These are phyloP conservation scores for Sanchytrium tribonematis DNA, from an alignment of 371 early-diverging fungal genomes.

Conservation along the genomic window DNA sequence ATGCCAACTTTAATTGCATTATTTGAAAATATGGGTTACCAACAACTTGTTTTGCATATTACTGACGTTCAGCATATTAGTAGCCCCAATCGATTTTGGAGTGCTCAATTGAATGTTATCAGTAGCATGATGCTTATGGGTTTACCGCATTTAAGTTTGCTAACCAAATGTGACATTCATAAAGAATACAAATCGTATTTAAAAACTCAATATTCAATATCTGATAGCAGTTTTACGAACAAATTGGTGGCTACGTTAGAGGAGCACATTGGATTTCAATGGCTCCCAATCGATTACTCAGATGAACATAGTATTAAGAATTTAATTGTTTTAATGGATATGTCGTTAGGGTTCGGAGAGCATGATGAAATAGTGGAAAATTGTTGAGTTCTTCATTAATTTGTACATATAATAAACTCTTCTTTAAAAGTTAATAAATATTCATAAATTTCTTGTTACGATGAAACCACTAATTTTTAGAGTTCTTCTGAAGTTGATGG, in stretches of 20 bases:
- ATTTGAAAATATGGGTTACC: constrained; percentile 27
- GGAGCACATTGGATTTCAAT: not conserved
- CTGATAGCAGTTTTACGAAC: not conserved
- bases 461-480: too few species aligned
- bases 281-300: not conserved
- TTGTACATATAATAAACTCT: too few species aligned
- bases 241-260: not conserved
- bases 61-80: constrained; percentile 83
- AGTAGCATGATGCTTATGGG: constrained; percentile 83
- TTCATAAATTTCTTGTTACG: too few species aligned
- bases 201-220: not conserved
- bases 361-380: not conserved
- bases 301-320: not conserved
- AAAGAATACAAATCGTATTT: not conserved
- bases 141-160: constrained; percentile 81
- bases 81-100: constrained; percentile 72
- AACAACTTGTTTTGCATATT: constrained; percentile 12
- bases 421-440: too few species aligned
- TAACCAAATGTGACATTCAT: constrained; percentile 82
- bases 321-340: not conserved
- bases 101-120: constrained; percentile 45
- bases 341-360: not conserved
- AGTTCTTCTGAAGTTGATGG: too few species aligned
- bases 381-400: too few species aligned
- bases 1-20: constrained; percentile 50